Evolutionary conservation across 1,139 yeast genomes (phyloP).

Genomic region (Geotrichum bryndzae): DNA sequence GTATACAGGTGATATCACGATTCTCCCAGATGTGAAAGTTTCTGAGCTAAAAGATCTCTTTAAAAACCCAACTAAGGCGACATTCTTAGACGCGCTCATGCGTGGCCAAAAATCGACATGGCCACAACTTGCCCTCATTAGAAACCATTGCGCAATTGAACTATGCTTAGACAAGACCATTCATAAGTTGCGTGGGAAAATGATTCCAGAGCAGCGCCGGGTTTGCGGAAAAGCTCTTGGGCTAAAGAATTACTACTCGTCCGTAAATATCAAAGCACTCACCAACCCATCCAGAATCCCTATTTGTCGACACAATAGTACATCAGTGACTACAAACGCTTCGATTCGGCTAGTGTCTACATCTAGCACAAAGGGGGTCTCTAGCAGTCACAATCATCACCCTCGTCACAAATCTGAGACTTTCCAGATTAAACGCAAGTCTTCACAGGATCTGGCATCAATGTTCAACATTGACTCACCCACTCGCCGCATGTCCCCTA

Average conservation of each 20-base stretch:
- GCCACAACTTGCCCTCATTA: slow-evolving; percentile 80
- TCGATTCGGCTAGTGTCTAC: background rate
- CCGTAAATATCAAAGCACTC: slow-evolving; percentile 13
- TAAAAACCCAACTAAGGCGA: slow-evolving; percentile 74
- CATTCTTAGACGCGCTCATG: slow-evolving; percentile 60
- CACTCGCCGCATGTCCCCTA: slow-evolving; percentile 11
- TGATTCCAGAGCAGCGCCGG: slow-evolving; percentile 39
- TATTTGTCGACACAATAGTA: background rate
- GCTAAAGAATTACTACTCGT: slow-evolving; percentile 10
- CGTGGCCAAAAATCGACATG: slow-evolving; percentile 91
- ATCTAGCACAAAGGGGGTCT: background rate
- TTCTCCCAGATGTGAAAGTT: slow-evolving; percentile 65
- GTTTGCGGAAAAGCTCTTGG: slow-evolving; percentile 5
- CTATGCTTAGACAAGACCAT: slow-evolving; percentile 81
- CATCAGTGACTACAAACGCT: background rate
- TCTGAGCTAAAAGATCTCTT: slow-evolving; percentile 59
- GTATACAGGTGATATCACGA: slow-evolving; percentile 90
- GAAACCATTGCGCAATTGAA: slow-evolving; percentile 85
- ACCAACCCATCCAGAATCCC: background rate
- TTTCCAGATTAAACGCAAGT: slow-evolving; percentile 8
- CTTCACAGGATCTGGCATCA: slow-evolving; percentile 12
- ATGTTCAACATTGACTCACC: slow-evolving; percentile 16
- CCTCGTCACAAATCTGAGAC: slow-evolving; percentile 14
- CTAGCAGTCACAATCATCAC: background rate
- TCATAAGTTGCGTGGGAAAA: slow-evolving; percentile 56